Percentiles rank a stretch among this genome's conserved stretches.
phyloP scores from a whole-genome alignment of 2,329 filamentous ascomycete genomes.

The Ophiostoma sp. region DNA sequence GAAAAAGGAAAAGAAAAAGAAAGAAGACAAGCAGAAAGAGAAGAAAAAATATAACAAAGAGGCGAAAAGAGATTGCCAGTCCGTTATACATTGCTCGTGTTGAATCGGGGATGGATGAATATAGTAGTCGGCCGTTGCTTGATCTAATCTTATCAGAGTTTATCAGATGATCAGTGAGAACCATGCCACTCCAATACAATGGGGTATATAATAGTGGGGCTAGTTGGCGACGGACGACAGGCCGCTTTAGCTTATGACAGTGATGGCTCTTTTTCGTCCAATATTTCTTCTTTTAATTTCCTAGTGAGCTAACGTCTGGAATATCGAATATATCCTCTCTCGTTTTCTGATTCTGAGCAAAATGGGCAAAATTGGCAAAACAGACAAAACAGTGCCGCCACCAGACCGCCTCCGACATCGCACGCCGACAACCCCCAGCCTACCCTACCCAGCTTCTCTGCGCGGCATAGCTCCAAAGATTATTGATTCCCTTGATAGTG shows the following conservation, averaged over 20 bases:
- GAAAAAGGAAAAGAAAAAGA: no score
- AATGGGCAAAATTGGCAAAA: background rate
- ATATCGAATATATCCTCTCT: background rate
- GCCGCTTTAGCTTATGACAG: background rate
- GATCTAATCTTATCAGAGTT: conserved; percentile 27
- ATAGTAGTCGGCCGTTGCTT: background rate
- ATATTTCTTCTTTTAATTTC: conserved; percentile 2
- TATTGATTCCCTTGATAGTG: background rate
- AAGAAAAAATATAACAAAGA: no score
- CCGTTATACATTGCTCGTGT: background rate
- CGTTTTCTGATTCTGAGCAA: background rate
- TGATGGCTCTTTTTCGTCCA: background rate
- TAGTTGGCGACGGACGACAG: background rate
- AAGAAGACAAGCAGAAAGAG: no score
- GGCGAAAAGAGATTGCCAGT: background rate
- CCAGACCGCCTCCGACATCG: conserved; percentile 1
- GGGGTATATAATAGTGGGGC: background rate
- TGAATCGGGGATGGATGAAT: background rate
- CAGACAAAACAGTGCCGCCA: background rate
- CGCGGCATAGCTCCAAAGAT: no score
- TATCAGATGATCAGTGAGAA: conserved; percentile 28
- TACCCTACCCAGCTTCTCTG: background rate
- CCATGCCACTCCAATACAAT: background rate
- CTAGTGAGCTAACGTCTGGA: background rate
- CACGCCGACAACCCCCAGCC: background rate